phyloP scores from a whole-genome alignment of 129 eudicot species.

The Glebionis coronaria region DNA sequence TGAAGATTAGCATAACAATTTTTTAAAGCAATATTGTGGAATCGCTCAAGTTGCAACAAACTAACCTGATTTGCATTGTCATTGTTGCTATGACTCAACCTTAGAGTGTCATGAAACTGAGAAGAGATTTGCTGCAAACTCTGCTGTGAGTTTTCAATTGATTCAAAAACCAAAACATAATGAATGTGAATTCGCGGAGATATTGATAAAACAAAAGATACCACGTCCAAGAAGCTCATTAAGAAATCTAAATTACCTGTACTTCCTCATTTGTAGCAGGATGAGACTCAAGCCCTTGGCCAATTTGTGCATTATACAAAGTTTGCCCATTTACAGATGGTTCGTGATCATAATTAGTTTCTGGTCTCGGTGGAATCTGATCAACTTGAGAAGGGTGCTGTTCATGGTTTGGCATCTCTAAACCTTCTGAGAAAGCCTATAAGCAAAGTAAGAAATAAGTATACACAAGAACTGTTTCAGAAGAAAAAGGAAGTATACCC shows the following conservation, averaged over 20 bases:
- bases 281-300: constrained; percentile 49
- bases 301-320: constrained; percentile 13
- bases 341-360: constrained; percentile 50
- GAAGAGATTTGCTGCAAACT: constrained; percentile 77
- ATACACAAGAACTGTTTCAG: constrained; percentile 9
- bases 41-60: neutral
- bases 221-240: neutral
- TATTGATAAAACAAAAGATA: neutral
- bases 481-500: neutral
- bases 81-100: constrained; percentile 47
- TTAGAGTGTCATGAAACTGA: constrained; percentile 69
- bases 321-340: constrained; percentile 62
- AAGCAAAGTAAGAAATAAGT: constrained; percentile 1
- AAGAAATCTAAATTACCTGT: constrained; percentile 37
- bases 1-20: constrained; percentile 19
- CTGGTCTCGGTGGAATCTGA: constrained; percentile 42
- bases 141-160: constrained; percentile 38
- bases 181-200: neutral
- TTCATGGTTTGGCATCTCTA: constrained; percentile 41
- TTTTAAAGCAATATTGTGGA: neutral
- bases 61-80: constrained; percentile 52
- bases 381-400: constrained; percentile 58
- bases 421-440: constrained; percentile 60
- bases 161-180: constrained; percentile 35
- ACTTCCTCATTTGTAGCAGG: constrained; percentile 45